Percentiles rank a stretch among this genome's conserved stretches.
Conservation (phyloP, 2,329 filamentous ascomycete genomes). For the Penicillium sp. region DNA sequence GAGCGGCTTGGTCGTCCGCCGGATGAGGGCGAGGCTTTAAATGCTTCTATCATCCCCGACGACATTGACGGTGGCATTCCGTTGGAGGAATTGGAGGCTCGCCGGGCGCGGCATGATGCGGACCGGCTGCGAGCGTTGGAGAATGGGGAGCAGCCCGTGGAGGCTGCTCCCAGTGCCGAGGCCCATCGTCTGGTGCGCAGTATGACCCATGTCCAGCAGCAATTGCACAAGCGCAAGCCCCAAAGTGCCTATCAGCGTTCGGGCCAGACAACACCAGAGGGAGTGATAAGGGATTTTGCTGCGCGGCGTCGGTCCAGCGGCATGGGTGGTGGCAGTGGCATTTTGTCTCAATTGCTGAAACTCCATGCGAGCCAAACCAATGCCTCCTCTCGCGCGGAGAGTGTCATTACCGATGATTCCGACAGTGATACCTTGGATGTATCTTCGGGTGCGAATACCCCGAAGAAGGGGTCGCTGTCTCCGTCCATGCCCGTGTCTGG, state of each 20-base stretch:
- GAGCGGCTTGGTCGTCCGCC: conserved; percentile 29
- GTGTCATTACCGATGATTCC: conserved; percentile 29
- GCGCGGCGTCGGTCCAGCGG: conserved; percentile 23
- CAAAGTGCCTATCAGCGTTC: conserved; percentile 31
- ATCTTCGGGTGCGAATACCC: conserved; percentile 27
- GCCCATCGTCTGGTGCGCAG: conserved; percentile 37
- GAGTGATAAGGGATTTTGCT: conserved; percentile 20
- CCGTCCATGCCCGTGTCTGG: conserved; percentile 26
- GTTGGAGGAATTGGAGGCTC: conserved; percentile 18
- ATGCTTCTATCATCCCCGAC: conserved; percentile 27
- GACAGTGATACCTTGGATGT: conserved; percentile 24
- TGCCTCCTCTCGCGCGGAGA: conserved; percentile 25
- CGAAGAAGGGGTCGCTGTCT: conserved; percentile 21
- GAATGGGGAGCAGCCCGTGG: conserved; percentile 13
- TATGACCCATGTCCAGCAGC: conserved; percentile 27
- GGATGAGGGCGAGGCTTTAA: conserved; percentile 30
- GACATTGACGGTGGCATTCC: conserved; percentile 26
- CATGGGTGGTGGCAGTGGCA: conserved; percentile 45
- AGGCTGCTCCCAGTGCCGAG: conserved; percentile 29
- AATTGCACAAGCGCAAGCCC: conserved; percentile 25
- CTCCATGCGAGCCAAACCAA: conserved; percentile 54
- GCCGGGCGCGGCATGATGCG: conserved; percentile 18
- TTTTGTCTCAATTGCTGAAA: conserved; percentile 66
- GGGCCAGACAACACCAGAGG: conserved; percentile 30
- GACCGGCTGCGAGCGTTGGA: conserved; percentile 15